Evolutionary conservation across 768 basidiomycete genomes (phyloP).

Genomic region (Lentinula sp.): DNA sequence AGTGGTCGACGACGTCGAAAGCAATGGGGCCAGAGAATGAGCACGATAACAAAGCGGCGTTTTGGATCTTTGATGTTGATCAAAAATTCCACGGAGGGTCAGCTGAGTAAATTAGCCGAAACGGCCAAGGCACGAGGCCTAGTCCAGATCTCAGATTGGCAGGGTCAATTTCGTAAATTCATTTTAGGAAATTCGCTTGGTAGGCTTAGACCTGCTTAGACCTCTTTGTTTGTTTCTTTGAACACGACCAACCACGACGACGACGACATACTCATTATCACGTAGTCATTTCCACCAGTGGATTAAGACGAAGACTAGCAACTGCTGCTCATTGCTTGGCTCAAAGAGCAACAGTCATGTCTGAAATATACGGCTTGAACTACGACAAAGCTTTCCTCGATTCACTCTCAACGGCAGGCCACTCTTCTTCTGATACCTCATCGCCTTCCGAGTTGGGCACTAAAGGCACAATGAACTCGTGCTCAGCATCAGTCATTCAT

Average conservation of each 20-base stretch:
- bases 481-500: background rate
- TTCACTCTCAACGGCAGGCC: background rate
- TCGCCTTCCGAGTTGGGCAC: background rate
- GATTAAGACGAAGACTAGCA: background rate
- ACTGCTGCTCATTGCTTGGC: background rate
- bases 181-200: background rate
- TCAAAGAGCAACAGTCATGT: background rate
- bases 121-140: background rate
- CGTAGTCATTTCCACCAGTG: background rate
- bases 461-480: background rate
- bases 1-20: background rate
- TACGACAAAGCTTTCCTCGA: slow-evolving; percentile 2
- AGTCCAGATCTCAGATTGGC: background rate
- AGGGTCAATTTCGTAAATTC: background rate
- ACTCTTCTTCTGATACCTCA: background rate
- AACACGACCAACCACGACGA: background rate
- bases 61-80: background rate
- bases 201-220: background rate
- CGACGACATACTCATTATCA: background rate
- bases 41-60: background rate
- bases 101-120: background rate
- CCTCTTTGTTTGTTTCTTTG: background rate
- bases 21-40: background rate
- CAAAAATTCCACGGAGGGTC: background rate
- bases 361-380: background rate